phyloP scores from a whole-genome alignment of 177 flowering plant genomes.

The Vitis hybrid region DNA sequence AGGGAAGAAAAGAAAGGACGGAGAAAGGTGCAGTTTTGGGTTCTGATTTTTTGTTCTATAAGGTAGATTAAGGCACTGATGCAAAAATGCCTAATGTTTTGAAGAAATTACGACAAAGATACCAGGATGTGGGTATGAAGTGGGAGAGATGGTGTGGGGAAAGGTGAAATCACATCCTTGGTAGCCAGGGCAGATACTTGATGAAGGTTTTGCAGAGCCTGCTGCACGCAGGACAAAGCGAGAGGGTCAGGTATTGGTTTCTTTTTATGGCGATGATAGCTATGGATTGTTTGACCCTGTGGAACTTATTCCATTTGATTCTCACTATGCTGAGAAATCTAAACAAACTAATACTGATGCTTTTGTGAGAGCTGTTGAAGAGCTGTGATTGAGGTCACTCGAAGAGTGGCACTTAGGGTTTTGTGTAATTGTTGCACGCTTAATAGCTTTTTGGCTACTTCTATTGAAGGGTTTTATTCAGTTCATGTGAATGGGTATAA shows the following conservation, averaged over 20 bases:
- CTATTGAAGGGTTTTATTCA: background rate
- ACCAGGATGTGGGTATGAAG: conserved; percentile 4
- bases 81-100: background rate
- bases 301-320: conserved; percentile 11
- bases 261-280: conserved; percentile 17
- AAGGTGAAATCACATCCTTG: conserved; percentile 15
- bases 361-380: conserved; percentile 15
- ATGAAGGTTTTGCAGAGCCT: conserved; percentile 11
- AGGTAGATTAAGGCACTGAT: too few species aligned
- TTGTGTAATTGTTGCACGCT: conserved; percentile 3
- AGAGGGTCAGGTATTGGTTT: conserved; percentile 13
- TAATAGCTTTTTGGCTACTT: background rate
- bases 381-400: conserved; percentile 9
- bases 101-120: background rate
- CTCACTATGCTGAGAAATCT: conserved; percentile 6
- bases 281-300: conserved; percentile 14
- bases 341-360: background rate
- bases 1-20: too few species aligned
- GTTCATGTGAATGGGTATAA: conserved; percentile 11
- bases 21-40: too few species aligned
- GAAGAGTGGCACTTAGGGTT: background rate
- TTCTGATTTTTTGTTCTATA: too few species aligned
- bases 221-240: background rate
- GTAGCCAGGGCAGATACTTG: conserved; percentile 16
- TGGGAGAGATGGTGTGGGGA: conserved; percentile 19